Evolutionary conservation across 2,329 filamentous ascomycete genomes (phyloP).

Genomic region (Ilyonectria destructans): DNA sequence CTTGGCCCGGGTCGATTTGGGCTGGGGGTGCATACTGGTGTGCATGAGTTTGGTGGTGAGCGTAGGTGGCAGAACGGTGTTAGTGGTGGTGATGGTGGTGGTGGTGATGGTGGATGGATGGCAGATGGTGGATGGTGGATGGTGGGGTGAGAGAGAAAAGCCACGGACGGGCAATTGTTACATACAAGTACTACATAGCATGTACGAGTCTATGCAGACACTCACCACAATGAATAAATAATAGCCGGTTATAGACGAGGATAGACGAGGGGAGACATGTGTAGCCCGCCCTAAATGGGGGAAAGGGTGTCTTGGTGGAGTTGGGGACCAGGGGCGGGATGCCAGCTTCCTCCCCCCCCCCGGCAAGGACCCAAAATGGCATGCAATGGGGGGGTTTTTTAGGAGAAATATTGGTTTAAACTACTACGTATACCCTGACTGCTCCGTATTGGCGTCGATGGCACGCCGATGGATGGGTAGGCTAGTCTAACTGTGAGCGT

Average conservation of each 20-base stretch:
- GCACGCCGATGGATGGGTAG: slow-evolving; percentile 2
- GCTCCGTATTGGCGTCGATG: slow-evolving; percentile 2
- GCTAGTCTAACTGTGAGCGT: not conserved
- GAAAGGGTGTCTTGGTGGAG: not conserved
- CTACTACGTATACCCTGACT: not conserved
- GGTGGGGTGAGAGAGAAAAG: not conserved
- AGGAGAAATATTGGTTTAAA: slow-evolving; percentile 10
- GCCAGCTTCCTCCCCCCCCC: not conserved
- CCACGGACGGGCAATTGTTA: not conserved
- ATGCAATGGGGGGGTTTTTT: slow-evolving; percentile 1
- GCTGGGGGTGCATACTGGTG: not conserved
- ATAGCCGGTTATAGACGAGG: not conserved
- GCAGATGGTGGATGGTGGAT: not conserved
- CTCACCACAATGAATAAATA: not conserved
- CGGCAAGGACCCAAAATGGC: not conserved
- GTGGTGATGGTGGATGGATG: not conserved
- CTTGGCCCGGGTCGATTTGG: not conserved
- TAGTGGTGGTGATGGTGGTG: slow-evolving; percentile 7
- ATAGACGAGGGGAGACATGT: not conserved
- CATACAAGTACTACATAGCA: not conserved
- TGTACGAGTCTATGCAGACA: not conserved
- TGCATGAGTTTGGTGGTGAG: slow-evolving; percentile 7
- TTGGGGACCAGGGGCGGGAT: not conserved
- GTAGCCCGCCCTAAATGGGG: not conserved
- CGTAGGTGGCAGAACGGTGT: slow-evolving; percentile 13